Percentiles rank a stretch among this genome's conserved stretches.
These are phyloP conservation scores for Starmerella kuoi DNA, from an alignment of 805 yeast species.

Conservation along the genomic window DNA sequence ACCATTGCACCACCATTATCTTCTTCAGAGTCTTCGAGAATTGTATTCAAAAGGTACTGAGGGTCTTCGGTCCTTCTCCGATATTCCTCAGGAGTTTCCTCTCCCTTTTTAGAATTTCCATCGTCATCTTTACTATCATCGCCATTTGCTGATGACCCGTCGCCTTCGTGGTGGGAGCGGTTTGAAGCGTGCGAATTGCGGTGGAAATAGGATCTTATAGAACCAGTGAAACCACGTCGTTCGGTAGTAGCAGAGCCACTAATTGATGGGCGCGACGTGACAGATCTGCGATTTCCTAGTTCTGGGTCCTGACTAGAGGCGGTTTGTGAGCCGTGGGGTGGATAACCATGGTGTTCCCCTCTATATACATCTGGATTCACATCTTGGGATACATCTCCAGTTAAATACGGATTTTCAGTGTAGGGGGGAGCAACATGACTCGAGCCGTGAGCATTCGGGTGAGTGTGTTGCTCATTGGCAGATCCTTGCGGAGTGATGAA, in stretches of 20 bases:
- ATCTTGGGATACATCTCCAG: too few relatives aligned
- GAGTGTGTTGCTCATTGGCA: not conserved
- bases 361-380: too few relatives aligned
- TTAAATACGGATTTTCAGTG: conserved; percentile 4
- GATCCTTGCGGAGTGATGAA: conserved; percentile 2
- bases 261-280: not conserved
- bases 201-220: not conserved
- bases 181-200: not conserved
- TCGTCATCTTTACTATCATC: not conserved
- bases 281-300: too few relatives aligned
- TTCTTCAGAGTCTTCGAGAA: conserved; percentile 20
- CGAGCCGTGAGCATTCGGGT: too few relatives aligned
- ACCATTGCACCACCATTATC: conserved; percentile 10
- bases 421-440: conserved; percentile 1
- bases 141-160: not conserved
- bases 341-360: too few relatives aligned
- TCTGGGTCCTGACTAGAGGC: too few relatives aligned
- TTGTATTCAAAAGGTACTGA: conserved; percentile 19
- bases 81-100: conserved; percentile 8
- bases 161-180: not conserved
- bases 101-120: not conserved
- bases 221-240: not conserved
- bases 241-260: not conserved
- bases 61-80: conserved; percentile 16
- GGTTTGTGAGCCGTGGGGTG: too few relatives aligned